Percentiles rank a stretch among this genome's conserved stretches.
Conservation (phyloP, 192 early-diverging fungal species). For the Pilobolus umbonatus region DNA sequence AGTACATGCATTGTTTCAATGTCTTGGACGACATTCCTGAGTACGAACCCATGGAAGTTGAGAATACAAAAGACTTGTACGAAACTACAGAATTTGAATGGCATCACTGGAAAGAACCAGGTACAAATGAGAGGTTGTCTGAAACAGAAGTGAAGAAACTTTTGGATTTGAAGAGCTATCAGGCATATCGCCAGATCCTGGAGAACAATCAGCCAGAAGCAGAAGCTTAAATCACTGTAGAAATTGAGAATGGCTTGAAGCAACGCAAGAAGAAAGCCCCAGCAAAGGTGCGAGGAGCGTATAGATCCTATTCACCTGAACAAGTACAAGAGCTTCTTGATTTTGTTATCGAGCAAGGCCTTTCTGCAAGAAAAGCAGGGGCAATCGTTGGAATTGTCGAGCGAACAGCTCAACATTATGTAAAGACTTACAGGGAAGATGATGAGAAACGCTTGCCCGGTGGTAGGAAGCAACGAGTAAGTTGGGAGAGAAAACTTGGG, state of each 20-base stretch:
- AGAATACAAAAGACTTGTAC: neutral
- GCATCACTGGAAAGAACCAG: neutral
- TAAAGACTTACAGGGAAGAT: neutral
- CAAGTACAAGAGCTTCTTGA: slow-evolving; percentile 10
- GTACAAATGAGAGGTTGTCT: neutral
- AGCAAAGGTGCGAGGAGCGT: neutral
- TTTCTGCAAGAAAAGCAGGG: neutral
- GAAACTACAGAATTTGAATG: neutral
- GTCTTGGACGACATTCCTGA: slow-evolving; percentile 9
- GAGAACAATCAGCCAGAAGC: neutral
- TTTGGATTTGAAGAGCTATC: slow-evolving; percentile 4
- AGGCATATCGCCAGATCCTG: neutral
- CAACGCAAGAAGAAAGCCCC: neutral
- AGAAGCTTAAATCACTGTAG: no score
- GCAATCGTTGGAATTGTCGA: neutral
- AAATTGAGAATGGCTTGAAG: no score
- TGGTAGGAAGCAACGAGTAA: slow-evolving; percentile 1
- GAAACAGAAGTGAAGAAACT: slow-evolving; percentile 1
- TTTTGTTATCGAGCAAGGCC: slow-evolving; percentile 1
- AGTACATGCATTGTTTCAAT: slow-evolving; percentile 15
- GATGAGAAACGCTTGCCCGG: slow-evolving; percentile 3
- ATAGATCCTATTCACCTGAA: slow-evolving; percentile 3
- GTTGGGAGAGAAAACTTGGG: neutral
- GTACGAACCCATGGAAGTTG: slow-evolving; percentile 4
- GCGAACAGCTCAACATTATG: slow-evolving; percentile 5